Evolutionary conservation across 1,284 basidiomycete genomes (phyloP).

Genomic region (Malassezia sympodialis): DNA sequence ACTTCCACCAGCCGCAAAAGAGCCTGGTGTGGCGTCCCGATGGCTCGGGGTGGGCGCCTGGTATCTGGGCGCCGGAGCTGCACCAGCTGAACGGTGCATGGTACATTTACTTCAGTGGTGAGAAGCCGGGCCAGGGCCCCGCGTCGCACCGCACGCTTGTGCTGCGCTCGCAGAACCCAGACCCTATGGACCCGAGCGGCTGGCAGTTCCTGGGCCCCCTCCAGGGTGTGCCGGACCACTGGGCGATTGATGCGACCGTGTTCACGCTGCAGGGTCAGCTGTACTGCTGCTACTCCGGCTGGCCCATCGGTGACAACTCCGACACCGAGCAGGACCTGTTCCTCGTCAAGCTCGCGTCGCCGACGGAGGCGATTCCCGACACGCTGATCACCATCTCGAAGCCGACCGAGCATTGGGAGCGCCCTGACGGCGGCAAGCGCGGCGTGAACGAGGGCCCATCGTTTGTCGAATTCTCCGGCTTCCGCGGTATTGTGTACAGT

Average conservation of each 20-base stretch:
- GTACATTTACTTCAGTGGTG: constrained; percentile 18
- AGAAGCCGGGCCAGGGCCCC: constrained; percentile 11
- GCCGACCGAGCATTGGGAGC: constrained; percentile 12
- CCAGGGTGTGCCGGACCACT: constrained; percentile 19
- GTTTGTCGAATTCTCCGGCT: constrained; percentile 7
- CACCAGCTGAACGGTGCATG: constrained; percentile 14
- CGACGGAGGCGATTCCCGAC: constrained; percentile 10
- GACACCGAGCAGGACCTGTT: constrained; percentile 20
- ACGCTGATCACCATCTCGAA: constrained; percentile 16
- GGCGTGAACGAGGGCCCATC: constrained; percentile 18
- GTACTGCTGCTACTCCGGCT: constrained; percentile 19
- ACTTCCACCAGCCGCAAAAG: constrained; percentile 13
- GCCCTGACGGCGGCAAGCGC: constrained; percentile 17
- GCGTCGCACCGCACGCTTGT: constrained; percentile 18
- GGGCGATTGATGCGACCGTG: constrained; percentile 17
- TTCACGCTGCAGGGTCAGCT: constrained; percentile 4
- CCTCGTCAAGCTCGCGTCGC: constrained; percentile 7
- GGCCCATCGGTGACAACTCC: constrained; percentile 16
- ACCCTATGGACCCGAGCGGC: constrained; percentile 17
- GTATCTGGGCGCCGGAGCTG: constrained; percentile 19
- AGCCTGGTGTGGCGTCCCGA: constrained; percentile 10
- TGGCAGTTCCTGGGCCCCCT: constrained; percentile 16
- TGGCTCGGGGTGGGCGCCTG: constrained; percentile 16
- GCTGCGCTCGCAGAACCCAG: constrained; percentile 5
- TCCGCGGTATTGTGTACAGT: constrained; percentile 19